Evolutionary conservation across 306 rosid genomes (phyloP).

Genomic region (Glycine soja): DNA sequence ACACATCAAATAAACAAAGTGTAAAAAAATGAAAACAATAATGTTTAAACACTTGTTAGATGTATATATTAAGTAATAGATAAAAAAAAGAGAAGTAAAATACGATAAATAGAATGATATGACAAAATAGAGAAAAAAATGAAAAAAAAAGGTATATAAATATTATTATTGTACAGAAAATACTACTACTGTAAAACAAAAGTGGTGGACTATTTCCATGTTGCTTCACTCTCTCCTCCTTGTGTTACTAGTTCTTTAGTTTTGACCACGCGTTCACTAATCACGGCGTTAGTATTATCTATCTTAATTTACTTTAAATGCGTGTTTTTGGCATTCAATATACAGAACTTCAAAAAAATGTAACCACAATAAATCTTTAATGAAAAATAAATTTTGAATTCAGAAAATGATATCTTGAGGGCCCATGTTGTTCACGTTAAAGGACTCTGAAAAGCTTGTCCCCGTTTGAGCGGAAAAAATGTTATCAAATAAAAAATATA

Average conservation of each 20-base stretch:
- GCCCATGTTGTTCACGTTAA: slow-evolving; percentile 40
- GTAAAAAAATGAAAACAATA: background rate
- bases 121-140: background rate
- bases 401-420: slow-evolving; percentile 34
- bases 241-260: background rate
- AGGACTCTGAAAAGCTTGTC: slow-evolving; percentile 28
- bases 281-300: background rate
- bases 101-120: background rate
- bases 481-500: too few species aligned
- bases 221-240: background rate
- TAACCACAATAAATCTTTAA: background rate
- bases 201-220: background rate
- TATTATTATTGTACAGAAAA: background rate
- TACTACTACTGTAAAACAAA: background rate
- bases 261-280: slow-evolving; percentile 2
- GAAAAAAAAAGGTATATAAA: too few species aligned
- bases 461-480: background rate
- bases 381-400: slow-evolving; percentile 12
- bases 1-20: background rate
- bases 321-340: slow-evolving; percentile 17
- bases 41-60: background rate
- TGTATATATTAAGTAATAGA: too few species aligned
- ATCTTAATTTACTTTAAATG: background rate
- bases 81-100: background rate
- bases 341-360: background rate